Base-by-base conservation (phyloP, 305 asterid genomes). In the Fraxinus nigra region DNA sequence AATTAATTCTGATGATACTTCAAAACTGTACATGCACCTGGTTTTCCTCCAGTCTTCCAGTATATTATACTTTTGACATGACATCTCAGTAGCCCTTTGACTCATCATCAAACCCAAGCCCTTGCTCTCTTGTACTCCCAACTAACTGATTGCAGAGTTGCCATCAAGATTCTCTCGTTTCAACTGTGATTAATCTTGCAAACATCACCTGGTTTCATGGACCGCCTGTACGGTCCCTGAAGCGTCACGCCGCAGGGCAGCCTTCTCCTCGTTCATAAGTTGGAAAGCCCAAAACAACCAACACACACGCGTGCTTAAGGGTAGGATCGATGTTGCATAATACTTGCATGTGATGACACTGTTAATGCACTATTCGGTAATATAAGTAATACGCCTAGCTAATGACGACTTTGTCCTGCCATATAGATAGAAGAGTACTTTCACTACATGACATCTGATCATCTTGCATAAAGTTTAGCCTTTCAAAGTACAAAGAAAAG, bases 11-110 rank as follows among this genome's bases (percentile, higher is more conserved):
- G 85, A 78, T 65, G 1, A 63, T 63, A 63, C 33, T 7, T 26
- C 30, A n/a, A 67, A 4, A 67, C 22, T 28, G 74, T 28, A 67
- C 16, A 67, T 67, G 74, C 37, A 22, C 20, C 73, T 11, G 73
- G 14, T 67, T 28, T 67, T 26, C 74, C 37, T 67, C 74, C 75
- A 56, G 79, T 76, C 76, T 63, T 80, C 38, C 79, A 51, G 78
- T 59, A 38, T 78, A 72, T 40, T 24, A 65, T 67, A 46, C 75
- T 37, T 37, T 73, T 72, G 84, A 84, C 72, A 80, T 35, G 87
- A 84, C 87, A 26, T 80, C 77, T 80, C 84, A 80, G 77, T 4
- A 69, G 22, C 46, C 34, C 75, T 80, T 80, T 63, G 78, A 72
- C 77, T 78, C 80, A 59, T 72, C 54, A 74, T 33, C 80, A 20